Conservation (phyloP, 2,329 filamentous ascomycete species). For the Orbilia quercus region DNA sequence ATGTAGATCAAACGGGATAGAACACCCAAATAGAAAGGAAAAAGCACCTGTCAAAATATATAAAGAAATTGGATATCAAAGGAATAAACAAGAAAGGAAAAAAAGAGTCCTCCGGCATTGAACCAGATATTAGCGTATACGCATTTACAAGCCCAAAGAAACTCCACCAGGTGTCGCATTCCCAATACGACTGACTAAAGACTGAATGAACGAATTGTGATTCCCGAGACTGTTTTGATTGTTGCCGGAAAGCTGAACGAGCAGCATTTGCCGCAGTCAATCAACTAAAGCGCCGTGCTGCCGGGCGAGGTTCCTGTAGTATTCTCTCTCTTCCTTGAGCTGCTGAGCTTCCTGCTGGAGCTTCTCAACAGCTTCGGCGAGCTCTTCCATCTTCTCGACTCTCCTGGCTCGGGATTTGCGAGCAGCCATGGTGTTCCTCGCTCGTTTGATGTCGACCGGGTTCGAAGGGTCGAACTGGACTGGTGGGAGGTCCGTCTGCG, state of each 20-base stretch:
- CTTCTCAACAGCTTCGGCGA: constrained; percentile 79
- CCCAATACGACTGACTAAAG: constrained; percentile 32
- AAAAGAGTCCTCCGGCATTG: constrained; percentile 6
- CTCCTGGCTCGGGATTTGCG: constrained; percentile 92
- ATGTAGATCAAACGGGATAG: neutral
- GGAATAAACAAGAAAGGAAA: constrained; percentile 14
- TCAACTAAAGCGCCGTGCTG: constrained; percentile 54
- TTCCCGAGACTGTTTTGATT: constrained; percentile 5
- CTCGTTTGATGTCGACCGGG: constrained; percentile 86
- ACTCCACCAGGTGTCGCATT: constrained; percentile 46
- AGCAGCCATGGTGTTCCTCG: constrained; percentile 90
- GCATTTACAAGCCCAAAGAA: constrained; percentile 55
- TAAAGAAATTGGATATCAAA: constrained; percentile 12
- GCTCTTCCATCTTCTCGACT: constrained; percentile 77
- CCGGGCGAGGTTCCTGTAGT: constrained; percentile 52
- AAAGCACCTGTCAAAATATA: constrained; percentile 17
- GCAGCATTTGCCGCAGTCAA: constrained; percentile 50
- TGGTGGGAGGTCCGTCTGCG: constrained; percentile 65
- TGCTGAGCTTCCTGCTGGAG: constrained; percentile 73
- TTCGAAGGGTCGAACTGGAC: constrained; percentile 72
- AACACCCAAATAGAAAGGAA: constrained; percentile 10
- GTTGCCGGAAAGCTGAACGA: constrained; percentile 17
- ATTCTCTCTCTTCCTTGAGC: constrained; percentile 72
- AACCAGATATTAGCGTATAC: constrained; percentile 11
- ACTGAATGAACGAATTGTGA: constrained; percentile 14